Evolutionary conservation across 495 filamentous ascomycete species (phyloP), one percentile per base, ranked within the genome.

Genomic region (Xylaria cubensis): DNA sequence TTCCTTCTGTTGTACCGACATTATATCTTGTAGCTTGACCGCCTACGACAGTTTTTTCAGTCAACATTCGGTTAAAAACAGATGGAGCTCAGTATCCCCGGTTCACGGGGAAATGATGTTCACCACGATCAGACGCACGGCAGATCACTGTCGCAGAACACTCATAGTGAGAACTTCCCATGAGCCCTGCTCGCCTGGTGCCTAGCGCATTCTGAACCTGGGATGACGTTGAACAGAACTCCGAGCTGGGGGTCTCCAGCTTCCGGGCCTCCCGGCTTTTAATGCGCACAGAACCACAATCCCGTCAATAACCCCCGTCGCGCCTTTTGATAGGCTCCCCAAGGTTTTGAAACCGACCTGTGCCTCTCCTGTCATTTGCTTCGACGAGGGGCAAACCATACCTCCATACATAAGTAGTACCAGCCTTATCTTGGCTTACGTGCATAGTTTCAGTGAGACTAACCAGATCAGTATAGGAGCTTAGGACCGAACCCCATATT

Each of bases 361-460:
- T n/a, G 34, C 34, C 12, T 26, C 34, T 67, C 65, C 65, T 67
- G 42, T 67, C 65, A 67, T 67, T 67, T 67, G 36, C 65, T 21
- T n/a, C 3, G 65, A 56, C 34, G 32, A 53, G 46, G 64, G 46
- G 55, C 55, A 29, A 21, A 39, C 12, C 17, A 44, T 64, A 44
- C 12, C 26, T 29, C 26, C 26, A 29, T 29, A 29, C 26, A 29
- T 29, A 29, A 29, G 7, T 34, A 55, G 24, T 1, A 44, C 51
- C 51, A 68, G 65, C 51, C 50, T 46, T 32, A 44, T 41, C 50
- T 68, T 32, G 51, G 65, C 50, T 26, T 68, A 44, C 36, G 26
- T 48, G 1, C 12, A 67, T 56, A 42, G 39, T 42, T 13, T 7
- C 3, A 44, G 13, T 34, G 36, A 21, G 65, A 41, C 61, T 44